Percentiles rank a stretch among this genome's conserved stretches.
Evolutionary conservation across 208 protist genomes (phyloP).

Genomic region (Angomonas ambiguus): DNA sequence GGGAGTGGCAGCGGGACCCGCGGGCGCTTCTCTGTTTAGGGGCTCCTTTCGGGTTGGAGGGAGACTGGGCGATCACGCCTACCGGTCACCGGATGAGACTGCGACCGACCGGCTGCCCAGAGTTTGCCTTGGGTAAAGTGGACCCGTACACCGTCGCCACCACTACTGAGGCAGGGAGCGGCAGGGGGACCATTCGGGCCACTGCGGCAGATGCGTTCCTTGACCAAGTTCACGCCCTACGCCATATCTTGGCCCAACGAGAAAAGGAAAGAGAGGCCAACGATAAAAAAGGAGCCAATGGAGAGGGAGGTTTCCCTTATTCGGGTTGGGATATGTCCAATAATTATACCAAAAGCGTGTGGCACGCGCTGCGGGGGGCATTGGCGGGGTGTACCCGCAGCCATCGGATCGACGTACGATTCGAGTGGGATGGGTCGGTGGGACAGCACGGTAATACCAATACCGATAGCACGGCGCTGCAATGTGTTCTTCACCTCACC

Average conservation of each 20-base stretch:
- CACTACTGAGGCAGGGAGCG: too few species aligned
- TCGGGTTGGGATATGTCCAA: constrained; percentile 28
- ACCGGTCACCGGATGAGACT: too few species aligned
- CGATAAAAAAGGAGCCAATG: background rate
- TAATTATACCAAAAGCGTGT: constrained; percentile 49
- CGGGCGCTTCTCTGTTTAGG: background rate
- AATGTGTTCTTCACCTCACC: background rate
- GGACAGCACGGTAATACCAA: too few species aligned
- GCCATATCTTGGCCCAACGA: too few species aligned
- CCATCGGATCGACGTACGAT: constrained; percentile 21
- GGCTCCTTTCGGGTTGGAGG: background rate
- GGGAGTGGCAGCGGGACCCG: constrained; percentile 12
- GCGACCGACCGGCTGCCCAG: too few species aligned
- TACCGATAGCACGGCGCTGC: background rate
- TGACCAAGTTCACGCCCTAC: too few species aligned
- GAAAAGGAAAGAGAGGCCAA: background rate
- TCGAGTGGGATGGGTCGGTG: constrained; percentile 5
- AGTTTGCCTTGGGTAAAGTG: too few species aligned
- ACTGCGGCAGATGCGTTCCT: too few species aligned
- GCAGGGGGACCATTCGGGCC: too few species aligned
- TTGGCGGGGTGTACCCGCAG: constrained; percentile 23
- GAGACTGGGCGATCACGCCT: background rate
- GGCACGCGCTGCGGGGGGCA: constrained; percentile 52
- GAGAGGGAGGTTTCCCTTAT: constrained; percentile 13
- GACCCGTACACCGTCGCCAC: too few species aligned